phyloP scores from a whole-genome alignment of 1,284 basidiomycete species.

The Calocybe gambosa region DNA sequence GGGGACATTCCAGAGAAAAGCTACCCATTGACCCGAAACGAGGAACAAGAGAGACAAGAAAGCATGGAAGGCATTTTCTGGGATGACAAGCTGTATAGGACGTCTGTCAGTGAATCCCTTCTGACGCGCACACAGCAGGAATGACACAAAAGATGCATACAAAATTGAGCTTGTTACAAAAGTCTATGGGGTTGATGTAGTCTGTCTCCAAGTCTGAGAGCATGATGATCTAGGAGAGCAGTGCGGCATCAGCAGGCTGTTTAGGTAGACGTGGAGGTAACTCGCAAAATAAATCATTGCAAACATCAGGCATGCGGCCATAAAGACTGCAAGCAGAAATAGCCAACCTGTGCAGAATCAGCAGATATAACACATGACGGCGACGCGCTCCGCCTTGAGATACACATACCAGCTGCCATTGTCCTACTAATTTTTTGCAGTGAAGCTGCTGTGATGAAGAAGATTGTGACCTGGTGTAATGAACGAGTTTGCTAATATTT shows the following conservation, averaged over 20 bases:
- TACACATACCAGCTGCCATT: conserved; percentile 11
- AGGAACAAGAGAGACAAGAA: conserved; percentile 86
- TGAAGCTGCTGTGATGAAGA: neutral
- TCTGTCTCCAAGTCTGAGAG: conserved; percentile 98
- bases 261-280: neutral
- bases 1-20: conserved; percentile 88
- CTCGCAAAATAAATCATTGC: conserved; percentile 92
- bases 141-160: conserved; percentile 34
- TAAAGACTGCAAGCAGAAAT: conserved; percentile 83
- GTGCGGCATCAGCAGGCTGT: neutral
- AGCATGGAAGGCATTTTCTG: conserved; percentile 93
- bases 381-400: neutral
- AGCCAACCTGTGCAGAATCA: conserved; percentile 61
- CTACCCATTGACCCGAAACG: conserved; percentile 91
- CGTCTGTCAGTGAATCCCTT: neutral
- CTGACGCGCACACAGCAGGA: neutral
- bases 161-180: conserved; percentile 99
- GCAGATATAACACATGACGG: too few relatives aligned
- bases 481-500: neutral
- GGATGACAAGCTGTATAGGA: conserved; percentile 80
- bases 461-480: too few relatives aligned
- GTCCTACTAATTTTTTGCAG: neutral
- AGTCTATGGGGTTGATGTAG: conserved; percentile 99
- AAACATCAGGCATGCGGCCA: conserved; percentile 82
- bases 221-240: conserved; percentile 88